Conservation (phyloP, 2,329 filamentous ascomycete species). For the Phialemonium atrogriseum region DNA sequence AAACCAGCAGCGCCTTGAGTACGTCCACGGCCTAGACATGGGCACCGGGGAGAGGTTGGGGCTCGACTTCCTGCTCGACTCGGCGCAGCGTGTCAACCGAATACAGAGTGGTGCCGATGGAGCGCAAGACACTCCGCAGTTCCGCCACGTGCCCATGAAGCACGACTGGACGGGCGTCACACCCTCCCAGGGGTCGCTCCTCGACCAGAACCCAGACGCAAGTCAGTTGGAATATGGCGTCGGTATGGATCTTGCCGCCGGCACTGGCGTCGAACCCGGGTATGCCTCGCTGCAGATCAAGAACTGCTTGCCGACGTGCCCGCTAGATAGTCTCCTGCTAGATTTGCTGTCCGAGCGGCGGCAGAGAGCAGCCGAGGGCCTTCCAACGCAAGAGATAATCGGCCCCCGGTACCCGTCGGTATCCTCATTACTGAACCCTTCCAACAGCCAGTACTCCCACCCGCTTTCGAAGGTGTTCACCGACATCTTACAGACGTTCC, state of each 20-base stretch:
- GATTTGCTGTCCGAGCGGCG: slow-evolving; percentile 67
- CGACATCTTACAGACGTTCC: slow-evolving; percentile 78
- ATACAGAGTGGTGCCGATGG: slow-evolving; percentile 42
- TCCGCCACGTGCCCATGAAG: slow-evolving; percentile 40
- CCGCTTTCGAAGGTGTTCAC: slow-evolving; percentile 79
- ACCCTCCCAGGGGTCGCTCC: slow-evolving; percentile 4
- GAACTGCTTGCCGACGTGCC: slow-evolving; percentile 62
- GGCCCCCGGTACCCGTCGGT: slow-evolving; percentile 76
- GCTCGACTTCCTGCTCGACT: slow-evolving; percentile 64
- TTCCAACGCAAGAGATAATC: slow-evolving; percentile 55
- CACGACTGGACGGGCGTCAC: slow-evolving; percentile 32
- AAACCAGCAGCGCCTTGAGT: slow-evolving; percentile 40
- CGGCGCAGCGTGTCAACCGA: slow-evolving; percentile 44
- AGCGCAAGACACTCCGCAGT: slow-evolving; percentile 35
- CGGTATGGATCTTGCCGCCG: slow-evolving; percentile 3
- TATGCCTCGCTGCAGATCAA: slow-evolving; percentile 29
- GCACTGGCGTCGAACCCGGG: slow-evolving; percentile 1
- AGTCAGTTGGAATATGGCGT: too few species aligned
- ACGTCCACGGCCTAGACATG: slow-evolving; percentile 49
- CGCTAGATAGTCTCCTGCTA: slow-evolving; percentile 70
- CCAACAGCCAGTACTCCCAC: slow-evolving; percentile 54
- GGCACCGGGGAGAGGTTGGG: slow-evolving; percentile 60
- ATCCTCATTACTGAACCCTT: slow-evolving; percentile 67
- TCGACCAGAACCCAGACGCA: slow-evolving; percentile 1
- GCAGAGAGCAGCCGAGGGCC: slow-evolving; percentile 57